These are phyloP conservation scores for Eutrema japonicum DNA, from an alignment of 345 rosid genomes.

Conservation along the genomic window DNA sequence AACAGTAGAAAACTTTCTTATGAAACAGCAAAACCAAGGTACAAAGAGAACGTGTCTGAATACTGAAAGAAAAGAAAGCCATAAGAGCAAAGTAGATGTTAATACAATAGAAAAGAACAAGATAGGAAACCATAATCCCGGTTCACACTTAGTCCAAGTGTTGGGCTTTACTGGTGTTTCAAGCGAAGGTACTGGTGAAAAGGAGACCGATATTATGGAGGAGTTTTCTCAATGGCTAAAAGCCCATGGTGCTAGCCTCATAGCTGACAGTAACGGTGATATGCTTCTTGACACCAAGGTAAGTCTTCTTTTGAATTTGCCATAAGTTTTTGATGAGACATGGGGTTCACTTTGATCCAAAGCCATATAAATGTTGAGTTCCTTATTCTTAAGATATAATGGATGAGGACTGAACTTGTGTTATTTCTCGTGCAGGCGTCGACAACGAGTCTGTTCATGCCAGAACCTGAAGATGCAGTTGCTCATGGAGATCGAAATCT, in stretches of 20 bases:
- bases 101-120: no score
- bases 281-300: conserved; percentile 88
- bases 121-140: conserved; percentile 43
- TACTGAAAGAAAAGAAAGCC: no score
- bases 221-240: conserved; percentile 91
- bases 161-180: conserved; percentile 62
- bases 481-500: conserved; percentile 90
- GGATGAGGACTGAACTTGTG: conserved; percentile 22
- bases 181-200: conserved; percentile 61
- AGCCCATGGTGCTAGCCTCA: conserved; percentile 79
- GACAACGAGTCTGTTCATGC: conserved; percentile 75
- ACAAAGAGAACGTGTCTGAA: no score
- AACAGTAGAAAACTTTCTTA: no score
- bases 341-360: conserved; percentile 5
- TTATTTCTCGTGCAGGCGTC: conserved; percentile 63
- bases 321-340: neutral
- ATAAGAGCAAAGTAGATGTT: no score
- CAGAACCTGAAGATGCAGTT: conserved; percentile 95
- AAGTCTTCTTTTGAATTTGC: conserved; percentile 20
- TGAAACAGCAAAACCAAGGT: no score
- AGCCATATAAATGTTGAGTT: conserved; percentile 5
- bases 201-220: conserved; percentile 59
- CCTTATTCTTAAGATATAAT: neutral
- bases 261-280: conserved; percentile 66
- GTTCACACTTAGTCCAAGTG: conserved; percentile 74